Evolutionary conservation across 768 basidiomycete species (phyloP).

Genomic region (Lyophyllum semitale): DNA sequence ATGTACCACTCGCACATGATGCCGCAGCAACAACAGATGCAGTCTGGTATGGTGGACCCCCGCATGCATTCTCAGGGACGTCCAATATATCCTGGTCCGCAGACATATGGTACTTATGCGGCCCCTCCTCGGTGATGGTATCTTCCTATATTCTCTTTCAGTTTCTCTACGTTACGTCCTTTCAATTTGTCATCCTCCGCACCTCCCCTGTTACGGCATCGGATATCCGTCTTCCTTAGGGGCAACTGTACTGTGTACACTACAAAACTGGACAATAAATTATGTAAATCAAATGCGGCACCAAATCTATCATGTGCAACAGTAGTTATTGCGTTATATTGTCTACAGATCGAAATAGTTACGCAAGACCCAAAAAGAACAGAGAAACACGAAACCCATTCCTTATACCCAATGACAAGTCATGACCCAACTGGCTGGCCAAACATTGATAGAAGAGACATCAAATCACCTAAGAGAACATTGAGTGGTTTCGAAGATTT

Average conservation of each 20-base stretch:
- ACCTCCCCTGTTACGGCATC: neutral
- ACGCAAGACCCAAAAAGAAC: neutral
- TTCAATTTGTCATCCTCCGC: neutral
- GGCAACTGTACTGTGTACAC: neutral
- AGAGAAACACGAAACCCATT: neutral
- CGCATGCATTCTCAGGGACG: constrained; percentile 15
- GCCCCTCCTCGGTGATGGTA: constrained; percentile 8
- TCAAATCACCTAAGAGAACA: constrained; percentile 47
- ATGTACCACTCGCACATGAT: constrained; percentile 27
- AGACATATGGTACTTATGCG: constrained; percentile 12
- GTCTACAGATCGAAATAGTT: neutral
- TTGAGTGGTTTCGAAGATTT: neutral
- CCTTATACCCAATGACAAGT: neutral
- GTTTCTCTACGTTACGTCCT: neutral
- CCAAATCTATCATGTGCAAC: too few species aligned
- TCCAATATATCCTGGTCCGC: constrained; percentile 13
- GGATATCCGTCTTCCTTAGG: neutral
- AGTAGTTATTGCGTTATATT: neutral
- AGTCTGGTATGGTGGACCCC: constrained; percentile 9
- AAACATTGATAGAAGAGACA: constrained; percentile 56
- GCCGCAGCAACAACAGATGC: constrained; percentile 30
- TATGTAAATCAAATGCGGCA: too few species aligned
- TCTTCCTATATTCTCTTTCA: neutral
- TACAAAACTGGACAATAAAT: neutral
- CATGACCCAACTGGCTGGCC: constrained; percentile 26